These are phyloP conservation scores for Arbutus unedo DNA, from an alignment of 148 eudicot genomes.

Conservation along the genomic window DNA sequence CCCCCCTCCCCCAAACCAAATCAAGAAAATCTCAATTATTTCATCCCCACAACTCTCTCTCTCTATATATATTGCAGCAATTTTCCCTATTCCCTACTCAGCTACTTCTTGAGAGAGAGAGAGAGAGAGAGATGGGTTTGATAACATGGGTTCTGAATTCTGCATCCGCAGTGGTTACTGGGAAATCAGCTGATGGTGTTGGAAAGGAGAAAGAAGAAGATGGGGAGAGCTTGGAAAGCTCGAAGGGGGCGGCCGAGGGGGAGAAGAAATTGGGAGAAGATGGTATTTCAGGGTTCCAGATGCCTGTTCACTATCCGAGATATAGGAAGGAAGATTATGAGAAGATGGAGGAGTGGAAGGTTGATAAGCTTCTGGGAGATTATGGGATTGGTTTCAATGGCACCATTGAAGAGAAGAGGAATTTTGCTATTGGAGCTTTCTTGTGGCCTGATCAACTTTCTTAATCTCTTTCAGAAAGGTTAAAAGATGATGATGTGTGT, in stretches of 20 bases:
- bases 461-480: neutral
- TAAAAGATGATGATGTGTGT: too few relatives aligned
- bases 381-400: conserved; percentile 38
- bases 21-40: too few relatives aligned
- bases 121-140: conserved; percentile 1
- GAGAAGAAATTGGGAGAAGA: neutral
- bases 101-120: neutral
- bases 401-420: conserved; percentile 30
- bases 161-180: conserved; percentile 4
- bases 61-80: neutral
- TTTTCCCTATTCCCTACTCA: neutral
- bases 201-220: neutral
- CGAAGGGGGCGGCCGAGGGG: too few relatives aligned
- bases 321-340: conserved; percentile 32
- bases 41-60: neutral
- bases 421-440: conserved; percentile 16
- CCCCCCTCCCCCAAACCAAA: too few relatives aligned
- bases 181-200: neutral
- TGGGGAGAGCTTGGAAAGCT: neutral
- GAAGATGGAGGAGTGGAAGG: conserved; percentile 42
- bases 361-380: conserved; percentile 30
- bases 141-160: conserved; percentile 10
- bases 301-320: conserved; percentile 41
- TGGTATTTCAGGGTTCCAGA: conserved; percentile 13
- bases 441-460: conserved; percentile 23